Conservation (phyloP, 495 filamentous ascomycete species). For the Hypoxylon fuscum region DNA sequence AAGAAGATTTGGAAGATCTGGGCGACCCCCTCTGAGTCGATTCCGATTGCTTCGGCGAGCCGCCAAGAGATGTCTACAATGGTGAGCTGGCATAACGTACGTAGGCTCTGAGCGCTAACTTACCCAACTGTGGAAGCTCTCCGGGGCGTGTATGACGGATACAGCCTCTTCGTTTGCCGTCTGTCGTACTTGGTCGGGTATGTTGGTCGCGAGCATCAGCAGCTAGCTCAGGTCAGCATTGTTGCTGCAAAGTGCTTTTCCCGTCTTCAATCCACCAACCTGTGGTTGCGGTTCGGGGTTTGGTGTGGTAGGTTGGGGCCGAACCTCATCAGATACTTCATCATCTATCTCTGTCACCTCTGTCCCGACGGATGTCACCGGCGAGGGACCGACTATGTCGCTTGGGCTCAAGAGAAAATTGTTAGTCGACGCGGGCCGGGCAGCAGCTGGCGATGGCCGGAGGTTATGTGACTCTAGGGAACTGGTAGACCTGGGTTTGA, state of each 20-base stretch:
- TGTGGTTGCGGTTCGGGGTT: conserved; percentile 39
- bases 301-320: conserved; percentile 35
- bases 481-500: conserved; percentile 49
- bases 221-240: conserved; percentile 48
- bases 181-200: conserved; percentile 61
- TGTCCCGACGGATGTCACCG: conserved; percentile 79
- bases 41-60: conserved; percentile 39
- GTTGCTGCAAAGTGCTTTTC: conserved; percentile 35
- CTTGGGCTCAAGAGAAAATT: conserved; percentile 58
- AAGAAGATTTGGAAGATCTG: conserved; percentile 22
- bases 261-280: conserved; percentile 47
- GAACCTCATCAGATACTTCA: conserved; percentile 62
- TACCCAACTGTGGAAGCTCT: conserved; percentile 81
- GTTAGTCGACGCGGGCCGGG: conserved; percentile 38
- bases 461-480: conserved; percentile 50
- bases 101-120: conserved; percentile 39
- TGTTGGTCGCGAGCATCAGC: conserved; percentile 69
- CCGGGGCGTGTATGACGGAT: conserved; percentile 88
- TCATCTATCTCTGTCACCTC: conserved; percentile 78
- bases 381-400: conserved; percentile 75
- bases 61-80: conserved; percentile 50
- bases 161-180: conserved; percentile 74
- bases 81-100: not conserved
- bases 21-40: conserved; percentile 43
- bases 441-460: conserved; percentile 45